Conservation (phyloP, 2,329 filamentous ascomycete genomes). For the Aspergillus sojae region DNA sequence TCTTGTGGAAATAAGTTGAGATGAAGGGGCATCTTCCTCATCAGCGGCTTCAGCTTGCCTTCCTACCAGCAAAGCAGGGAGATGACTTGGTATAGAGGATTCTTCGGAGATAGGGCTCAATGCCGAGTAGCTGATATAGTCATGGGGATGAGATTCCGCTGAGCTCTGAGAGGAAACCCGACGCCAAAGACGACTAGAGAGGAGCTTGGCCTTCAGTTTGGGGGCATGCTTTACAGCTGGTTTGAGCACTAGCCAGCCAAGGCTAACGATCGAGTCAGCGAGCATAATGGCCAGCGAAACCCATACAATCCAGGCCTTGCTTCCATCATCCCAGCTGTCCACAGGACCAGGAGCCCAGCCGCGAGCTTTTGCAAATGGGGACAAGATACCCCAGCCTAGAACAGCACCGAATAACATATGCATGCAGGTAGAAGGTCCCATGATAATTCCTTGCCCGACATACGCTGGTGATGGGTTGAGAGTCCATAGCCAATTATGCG, state of each 20-base stretch:
- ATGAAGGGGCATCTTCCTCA: conserved; percentile 73
- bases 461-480: conserved; percentile 97
- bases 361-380: conserved; percentile 79
- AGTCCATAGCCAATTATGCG: conserved; percentile 87
- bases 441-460: conserved; percentile 95
- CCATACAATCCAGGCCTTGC: conserved; percentile 99
- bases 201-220: conserved; percentile 31
- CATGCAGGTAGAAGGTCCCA: conserved; percentile 92
- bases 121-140: conserved; percentile 36
- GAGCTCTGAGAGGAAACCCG: conserved; percentile 29
- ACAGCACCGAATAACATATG: conserved; percentile 93
- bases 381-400: conserved; percentile 87
- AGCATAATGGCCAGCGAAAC: conserved; percentile 95
- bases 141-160: conserved; percentile 21
- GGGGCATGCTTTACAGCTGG: conserved; percentile 59
- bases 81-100: conserved; percentile 16
- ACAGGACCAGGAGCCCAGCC: conserved; percentile 91
- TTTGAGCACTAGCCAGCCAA: conserved; percentile 74
- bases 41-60: conserved; percentile 31
- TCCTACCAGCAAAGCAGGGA: conserved; percentile 4
- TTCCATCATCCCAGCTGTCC: conserved; percentile 85
- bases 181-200: conserved; percentile 32
- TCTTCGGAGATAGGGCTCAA: conserved; percentile 28
- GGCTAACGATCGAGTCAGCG: conserved; percentile 84
- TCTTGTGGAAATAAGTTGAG: conserved; percentile 75